Conservation (phyloP, 805 yeast genomes). For the Kazachstania africana region DNA sequence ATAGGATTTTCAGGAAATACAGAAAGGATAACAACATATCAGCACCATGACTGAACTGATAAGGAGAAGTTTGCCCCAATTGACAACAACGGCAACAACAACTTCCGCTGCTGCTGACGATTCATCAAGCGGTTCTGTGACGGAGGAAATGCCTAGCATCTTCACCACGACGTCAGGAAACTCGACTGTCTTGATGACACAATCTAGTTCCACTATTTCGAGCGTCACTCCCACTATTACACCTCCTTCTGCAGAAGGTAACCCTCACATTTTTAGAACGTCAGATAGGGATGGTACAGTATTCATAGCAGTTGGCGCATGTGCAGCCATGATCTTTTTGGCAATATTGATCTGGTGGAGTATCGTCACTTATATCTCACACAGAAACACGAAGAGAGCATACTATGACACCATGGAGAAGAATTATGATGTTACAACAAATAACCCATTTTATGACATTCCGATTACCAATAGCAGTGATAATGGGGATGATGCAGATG, state of each 20-base stretch:
- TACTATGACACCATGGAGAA: neutral
- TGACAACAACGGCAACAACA: too few relatives aligned
- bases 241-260: constrained; percentile 44
- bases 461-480: neutral
- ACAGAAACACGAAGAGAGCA: constrained; percentile 36
- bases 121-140: too few relatives aligned
- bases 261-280: constrained; percentile 54
- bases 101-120: too few relatives aligned
- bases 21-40: too few relatives aligned
- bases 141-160: too few relatives aligned
- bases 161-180: too few relatives aligned
- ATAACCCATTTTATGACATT: neutral
- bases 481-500: too few relatives aligned
- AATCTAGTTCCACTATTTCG: constrained; percentile 10
- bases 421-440: neutral
- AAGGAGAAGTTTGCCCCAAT: too few relatives aligned
- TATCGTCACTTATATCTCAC: constrained; percentile 36
- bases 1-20: too few relatives aligned
- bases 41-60: too few relatives aligned
- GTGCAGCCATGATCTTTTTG: constrained; percentile 47
- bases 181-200: too few relatives aligned
- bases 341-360: constrained; percentile 43
- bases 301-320: constrained; percentile 68
- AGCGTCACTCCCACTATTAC: constrained; percentile 26
- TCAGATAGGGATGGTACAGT: constrained; percentile 54